Evolutionary conservation across 73 alveolate genomes (phyloP).

Genomic region (Halteria grandinella): DNA sequence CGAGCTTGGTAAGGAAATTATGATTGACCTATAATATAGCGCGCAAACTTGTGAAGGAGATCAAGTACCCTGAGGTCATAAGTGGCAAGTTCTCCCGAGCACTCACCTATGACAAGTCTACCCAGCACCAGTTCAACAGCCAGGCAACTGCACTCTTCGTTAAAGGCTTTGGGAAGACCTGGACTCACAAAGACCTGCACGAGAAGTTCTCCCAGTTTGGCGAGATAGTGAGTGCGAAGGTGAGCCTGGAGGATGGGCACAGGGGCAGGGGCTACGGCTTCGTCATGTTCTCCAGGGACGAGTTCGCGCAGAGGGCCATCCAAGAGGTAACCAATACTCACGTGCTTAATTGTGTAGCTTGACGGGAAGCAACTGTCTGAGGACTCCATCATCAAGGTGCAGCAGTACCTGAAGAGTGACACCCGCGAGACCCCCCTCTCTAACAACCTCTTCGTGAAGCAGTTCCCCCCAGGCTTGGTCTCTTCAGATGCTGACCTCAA

Average conservation of each 20-base stretch:
- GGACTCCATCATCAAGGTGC: slow-evolving; percentile 54
- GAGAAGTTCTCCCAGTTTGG: slow-evolving; percentile 48
- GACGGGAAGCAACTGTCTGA: slow-evolving; percentile 55
- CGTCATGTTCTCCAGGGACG: slow-evolving; percentile 67
- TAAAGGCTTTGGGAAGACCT: slow-evolving; percentile 53
- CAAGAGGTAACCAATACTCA: slow-evolving; percentile 56
- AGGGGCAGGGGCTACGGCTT: slow-evolving; percentile 82
- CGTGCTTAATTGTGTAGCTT: too few relatives aligned
- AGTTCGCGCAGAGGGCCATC: slow-evolving; percentile 71
- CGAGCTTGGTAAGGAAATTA: slow-evolving; percentile 1
- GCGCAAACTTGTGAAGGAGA: slow-evolving; percentile 27
- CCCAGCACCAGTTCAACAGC: too few relatives aligned
- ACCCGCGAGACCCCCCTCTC: slow-evolving; percentile 40
- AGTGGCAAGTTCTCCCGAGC: slow-evolving; percentile 45
- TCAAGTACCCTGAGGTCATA: slow-evolving; percentile 43
- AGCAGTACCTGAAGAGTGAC: slow-evolving; percentile 11
- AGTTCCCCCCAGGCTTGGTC: slow-evolving; percentile 52
- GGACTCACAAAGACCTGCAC: slow-evolving; percentile 51
- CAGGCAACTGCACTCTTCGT: slow-evolving; percentile 36
- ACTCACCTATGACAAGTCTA: slow-evolving; percentile 52
- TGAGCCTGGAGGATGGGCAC: slow-evolving; percentile 75
- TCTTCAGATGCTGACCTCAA: slow-evolving; percentile 17
- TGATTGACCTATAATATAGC: not conserved
- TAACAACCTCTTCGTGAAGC: slow-evolving; percentile 81
- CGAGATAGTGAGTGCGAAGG: slow-evolving; percentile 68